phyloP scores from a whole-genome alignment of 129 eudicot genomes.

The Pittosporum tobira region DNA sequence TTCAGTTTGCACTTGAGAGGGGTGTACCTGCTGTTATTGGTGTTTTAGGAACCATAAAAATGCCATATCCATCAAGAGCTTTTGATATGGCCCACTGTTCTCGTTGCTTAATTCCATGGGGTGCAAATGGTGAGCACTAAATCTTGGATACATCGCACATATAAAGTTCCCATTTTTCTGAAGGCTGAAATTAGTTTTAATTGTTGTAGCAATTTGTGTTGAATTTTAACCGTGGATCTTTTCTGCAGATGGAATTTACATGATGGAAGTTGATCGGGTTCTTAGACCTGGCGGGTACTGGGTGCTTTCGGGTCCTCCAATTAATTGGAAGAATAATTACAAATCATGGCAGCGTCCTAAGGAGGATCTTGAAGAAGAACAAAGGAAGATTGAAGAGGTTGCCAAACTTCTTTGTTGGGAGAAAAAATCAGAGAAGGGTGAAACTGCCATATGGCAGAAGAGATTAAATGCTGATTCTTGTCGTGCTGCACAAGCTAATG shows the following conservation, averaged over 20 bases:
- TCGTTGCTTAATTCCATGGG: conserved; percentile 95
- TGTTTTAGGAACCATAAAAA: conserved; percentile 82
- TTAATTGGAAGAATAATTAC: conserved; percentile 72
- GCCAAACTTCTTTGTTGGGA: conserved; percentile 95
- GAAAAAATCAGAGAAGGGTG: conserved; percentile 70
- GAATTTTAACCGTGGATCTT: background rate
- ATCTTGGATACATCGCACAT: background rate
- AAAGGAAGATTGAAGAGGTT: conserved; percentile 65
- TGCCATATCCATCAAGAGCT: conserved; percentile 83
- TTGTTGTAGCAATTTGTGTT: background rate
- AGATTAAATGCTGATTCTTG: conserved; percentile 54
- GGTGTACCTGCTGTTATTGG: conserved; percentile 98
- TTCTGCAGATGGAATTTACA: conserved; percentile 68
- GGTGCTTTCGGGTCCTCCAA: conserved; percentile 97
- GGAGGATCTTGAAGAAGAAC: conserved; percentile 85
- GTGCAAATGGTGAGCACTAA: conserved; percentile 56
- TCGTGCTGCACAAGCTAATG: conserved; percentile 38
- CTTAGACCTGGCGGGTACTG: conserved; percentile 96
- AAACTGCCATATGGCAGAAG: conserved; percentile 71
- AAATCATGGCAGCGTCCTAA: conserved; percentile 79
- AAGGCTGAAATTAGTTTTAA: too few species aligned
- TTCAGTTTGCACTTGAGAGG: conserved; percentile 93
- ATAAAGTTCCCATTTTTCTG: background rate
- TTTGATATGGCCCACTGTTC: conserved; percentile 99
- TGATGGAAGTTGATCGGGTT: conserved; percentile 98